Conservation (phyloP, 208 protist genomes). For the Acanthamoeba culbertsoni region DNA sequence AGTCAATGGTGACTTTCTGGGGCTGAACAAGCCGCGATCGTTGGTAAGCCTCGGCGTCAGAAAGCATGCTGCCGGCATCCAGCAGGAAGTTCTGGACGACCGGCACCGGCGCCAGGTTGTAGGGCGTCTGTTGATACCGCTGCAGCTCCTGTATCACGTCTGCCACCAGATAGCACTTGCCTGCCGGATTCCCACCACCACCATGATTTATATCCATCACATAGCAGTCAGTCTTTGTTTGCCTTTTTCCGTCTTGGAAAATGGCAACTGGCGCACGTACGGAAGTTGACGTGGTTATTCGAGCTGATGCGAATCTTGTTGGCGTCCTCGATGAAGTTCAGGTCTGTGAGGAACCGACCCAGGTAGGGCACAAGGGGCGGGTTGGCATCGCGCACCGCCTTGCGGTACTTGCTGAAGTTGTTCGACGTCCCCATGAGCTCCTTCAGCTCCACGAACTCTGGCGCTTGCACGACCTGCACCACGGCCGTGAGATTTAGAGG, state of each 20-base stretch:
- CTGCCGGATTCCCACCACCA: background rate
- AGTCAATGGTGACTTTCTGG: conserved; percentile 38
- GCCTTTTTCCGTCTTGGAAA: background rate
- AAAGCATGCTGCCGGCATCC: background rate
- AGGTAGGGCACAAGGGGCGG: conserved; percentile 59
- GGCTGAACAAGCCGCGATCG: conserved; percentile 15
- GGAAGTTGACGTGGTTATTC: conserved; percentile 54
- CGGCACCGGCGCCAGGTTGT: conserved; percentile 43
- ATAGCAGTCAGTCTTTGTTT: background rate
- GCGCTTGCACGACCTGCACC: background rate
- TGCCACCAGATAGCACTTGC: conserved; percentile 59
- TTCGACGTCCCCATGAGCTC: background rate
- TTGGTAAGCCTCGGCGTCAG: conserved; percentile 50
- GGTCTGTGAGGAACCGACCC: conserved; percentile 52
- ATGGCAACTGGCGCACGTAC: background rate
- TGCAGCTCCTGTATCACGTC: conserved; percentile 58
- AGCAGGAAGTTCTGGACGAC: conserved; percentile 32
- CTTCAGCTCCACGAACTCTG: conserved; percentile 39
- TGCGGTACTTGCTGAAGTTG: conserved; percentile 43
- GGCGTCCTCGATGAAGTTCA: conserved; percentile 60
- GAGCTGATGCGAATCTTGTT: conserved; percentile 38
- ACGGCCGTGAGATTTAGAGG: no score
- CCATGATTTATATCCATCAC: background rate
- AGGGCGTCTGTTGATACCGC: conserved; percentile 54
- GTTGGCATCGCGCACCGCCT: conserved; percentile 33